phyloP scores from a whole-genome alignment of 2,329 filamentous ascomycete species.

The Colletotrichum gigasporum region DNA sequence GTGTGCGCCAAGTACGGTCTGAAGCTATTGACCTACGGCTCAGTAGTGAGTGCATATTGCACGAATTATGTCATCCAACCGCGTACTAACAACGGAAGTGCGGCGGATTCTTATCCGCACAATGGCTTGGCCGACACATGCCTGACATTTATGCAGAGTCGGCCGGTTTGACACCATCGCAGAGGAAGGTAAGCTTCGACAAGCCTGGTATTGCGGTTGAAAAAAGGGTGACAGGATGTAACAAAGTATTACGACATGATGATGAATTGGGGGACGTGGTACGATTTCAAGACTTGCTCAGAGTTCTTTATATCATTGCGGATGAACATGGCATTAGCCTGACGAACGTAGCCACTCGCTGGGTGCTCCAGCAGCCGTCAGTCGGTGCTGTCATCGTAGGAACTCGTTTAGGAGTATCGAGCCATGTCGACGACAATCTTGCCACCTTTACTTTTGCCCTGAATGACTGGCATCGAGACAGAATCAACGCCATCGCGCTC shows the following conservation, averaged over 20 bases:
- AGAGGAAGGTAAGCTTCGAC: conserved; percentile 1
- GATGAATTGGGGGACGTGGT: conserved; percentile 10
- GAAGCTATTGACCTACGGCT: conserved; percentile 8
- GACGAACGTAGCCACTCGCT: conserved; percentile 2
- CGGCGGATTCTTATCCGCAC: neutral
- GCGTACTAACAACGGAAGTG: neutral
- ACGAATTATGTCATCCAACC: no score
- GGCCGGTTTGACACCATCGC: neutral
- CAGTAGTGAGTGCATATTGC: neutral
- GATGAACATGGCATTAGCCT: neutral
- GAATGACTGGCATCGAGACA: conserved; percentile 4
- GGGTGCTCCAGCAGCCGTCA: conserved; percentile 6
- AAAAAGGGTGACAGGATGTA: neutral
- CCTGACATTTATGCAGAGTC: conserved; percentile 4
- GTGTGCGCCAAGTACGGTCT: conserved; percentile 1
- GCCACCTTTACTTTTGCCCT: neutral
- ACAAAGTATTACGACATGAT: conserved; percentile 7
- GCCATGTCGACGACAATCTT: neutral
- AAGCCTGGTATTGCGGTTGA: neutral
- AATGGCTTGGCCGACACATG: neutral
- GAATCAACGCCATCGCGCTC: neutral
- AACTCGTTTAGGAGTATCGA: neutral
- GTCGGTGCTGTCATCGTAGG: neutral
- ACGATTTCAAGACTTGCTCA: neutral
- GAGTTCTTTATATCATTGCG: neutral